Evolutionary conservation across 2,329 filamentous ascomycete species (phyloP), one percentile per base, ranked within the genome.

Genomic region (Aspergillus unguis): DNA sequence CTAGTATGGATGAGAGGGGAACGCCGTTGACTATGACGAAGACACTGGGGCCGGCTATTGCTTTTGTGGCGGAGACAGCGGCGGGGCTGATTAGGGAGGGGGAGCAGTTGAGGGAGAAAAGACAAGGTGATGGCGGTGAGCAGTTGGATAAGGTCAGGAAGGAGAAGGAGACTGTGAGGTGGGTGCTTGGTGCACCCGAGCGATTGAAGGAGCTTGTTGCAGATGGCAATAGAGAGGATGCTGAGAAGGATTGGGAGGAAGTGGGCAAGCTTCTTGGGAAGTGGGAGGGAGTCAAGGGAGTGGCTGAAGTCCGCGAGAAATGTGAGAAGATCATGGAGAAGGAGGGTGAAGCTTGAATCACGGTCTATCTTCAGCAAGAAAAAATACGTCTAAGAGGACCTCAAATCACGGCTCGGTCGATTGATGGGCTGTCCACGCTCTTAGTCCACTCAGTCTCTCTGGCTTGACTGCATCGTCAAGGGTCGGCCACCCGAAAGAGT

Each of bases 11-110:
- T 58, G 72, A 75, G 44, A 65, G 72, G 3, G 67, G 72, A 2
- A 68, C 70, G 8, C 72, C 76, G n/a, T 65, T 77, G 62, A 71
- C 70, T 0, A 72, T 77, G 67, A 74, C 75, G 9, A 76, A 74
- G 55, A 75, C 71, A 4, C 54, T 77, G 35, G 67, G 65, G 3
- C 71, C 72, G 29, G 70, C 72, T 2, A 71, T 76, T 59, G 64
- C 68, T 1, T 74, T 75, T 51, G 73, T 76, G 51, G 71, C 74
- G 10, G 73, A 75, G 60, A 76, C 72, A 32, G 74, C 71, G 11
- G 65, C 65, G 10, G 58, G 65, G 1, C 55, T 75, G 54, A 74
- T 73, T 40, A 64, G 68, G 41, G 70, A 75, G 52, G 68, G 71
- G 2, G 69, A 73, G 59, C 67, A 73, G 54, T 64, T 65, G 40